phyloP scores from a whole-genome alignment of 208 protist genomes.

The Wallacemonas sp. region DNA sequence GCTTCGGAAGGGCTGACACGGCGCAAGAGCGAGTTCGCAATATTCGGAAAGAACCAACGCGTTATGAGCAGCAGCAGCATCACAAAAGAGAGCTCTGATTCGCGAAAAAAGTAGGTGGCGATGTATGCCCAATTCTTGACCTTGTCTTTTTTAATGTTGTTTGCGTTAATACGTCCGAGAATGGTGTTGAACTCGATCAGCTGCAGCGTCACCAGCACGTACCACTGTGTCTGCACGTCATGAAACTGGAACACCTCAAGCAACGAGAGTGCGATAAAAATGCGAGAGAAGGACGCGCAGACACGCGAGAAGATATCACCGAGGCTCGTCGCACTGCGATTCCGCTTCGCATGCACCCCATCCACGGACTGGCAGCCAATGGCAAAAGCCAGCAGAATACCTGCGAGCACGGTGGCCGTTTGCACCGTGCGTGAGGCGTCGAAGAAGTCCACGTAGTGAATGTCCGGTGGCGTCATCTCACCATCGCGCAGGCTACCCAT shows the following conservation, averaged over 20 bases:
- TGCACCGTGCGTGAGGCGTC: slow-evolving; percentile 45
- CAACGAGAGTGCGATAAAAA: slow-evolving; percentile 84
- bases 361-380: slow-evolving; percentile 76
- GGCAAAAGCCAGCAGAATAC: slow-evolving; percentile 58
- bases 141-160: slow-evolving; percentile 71
- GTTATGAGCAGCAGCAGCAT: slow-evolving; percentile 65
- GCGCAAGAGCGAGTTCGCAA: slow-evolving; percentile 17
- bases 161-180: slow-evolving; percentile 81
- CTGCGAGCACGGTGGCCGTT: slow-evolving; percentile 65
- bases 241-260: slow-evolving; percentile 71
- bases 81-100: slow-evolving; percentile 73
- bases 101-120: slow-evolving; percentile 77
- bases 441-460: slow-evolving; percentile 45
- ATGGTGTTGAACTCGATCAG: slow-evolving; percentile 86
- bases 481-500: slow-evolving; percentile 17
- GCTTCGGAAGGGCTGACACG: slow-evolving; percentile 20
- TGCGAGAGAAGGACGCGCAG: slow-evolving; percentile 69
- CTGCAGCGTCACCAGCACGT: slow-evolving; percentile 70
- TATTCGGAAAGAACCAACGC: slow-evolving; percentile 48
- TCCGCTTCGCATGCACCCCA: slow-evolving; percentile 81
- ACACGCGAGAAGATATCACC: slow-evolving; percentile 88
- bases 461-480: neutral
- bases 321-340: slow-evolving; percentile 74
- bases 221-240: slow-evolving; percentile 71
- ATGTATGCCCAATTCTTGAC: slow-evolving; percentile 81